Conservation (phyloP, 2,329 filamentous ascomycete species). For the Diaporthe citri region DNA sequence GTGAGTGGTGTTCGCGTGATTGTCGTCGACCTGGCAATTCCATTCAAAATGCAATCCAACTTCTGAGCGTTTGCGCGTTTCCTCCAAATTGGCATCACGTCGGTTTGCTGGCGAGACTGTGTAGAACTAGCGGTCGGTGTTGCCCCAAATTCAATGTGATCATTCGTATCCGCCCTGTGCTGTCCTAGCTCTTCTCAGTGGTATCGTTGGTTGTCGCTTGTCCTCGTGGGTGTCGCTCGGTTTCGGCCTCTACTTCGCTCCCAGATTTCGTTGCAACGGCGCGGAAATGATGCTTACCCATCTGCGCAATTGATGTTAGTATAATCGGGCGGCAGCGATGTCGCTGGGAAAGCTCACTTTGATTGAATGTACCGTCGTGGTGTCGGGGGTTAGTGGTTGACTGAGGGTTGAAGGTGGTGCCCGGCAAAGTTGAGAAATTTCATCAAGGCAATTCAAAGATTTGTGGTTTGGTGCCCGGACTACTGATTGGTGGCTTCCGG, state of each 20-base stretch:
- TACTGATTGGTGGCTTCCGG: conserved; percentile 36
- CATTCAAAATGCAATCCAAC: not conserved
- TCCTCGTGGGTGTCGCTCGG: not conserved
- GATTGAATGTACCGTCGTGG: conserved; percentile 47
- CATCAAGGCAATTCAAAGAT: conserved; percentile 40
- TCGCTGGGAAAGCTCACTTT: conserved; percentile 41
- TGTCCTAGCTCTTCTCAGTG: not conserved
- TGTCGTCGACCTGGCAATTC: not conserved
- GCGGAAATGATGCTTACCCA: conserved; percentile 66
- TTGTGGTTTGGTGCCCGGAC: conserved; percentile 34
- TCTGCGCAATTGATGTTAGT: conserved; percentile 61
- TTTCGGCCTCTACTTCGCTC: conserved; percentile 34
- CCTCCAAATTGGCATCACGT: not conserved
- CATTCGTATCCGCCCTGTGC: not conserved
- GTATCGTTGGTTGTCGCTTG: not conserved
- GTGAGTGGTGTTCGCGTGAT: not conserved
- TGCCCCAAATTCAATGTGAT: not conserved
- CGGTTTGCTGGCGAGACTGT: not conserved
- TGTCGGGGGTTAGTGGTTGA: conserved; percentile 44
- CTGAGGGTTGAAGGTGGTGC: conserved; percentile 20
- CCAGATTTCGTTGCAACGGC: conserved; percentile 21
- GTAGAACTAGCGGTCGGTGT: not conserved
- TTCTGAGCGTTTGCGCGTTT: not conserved
- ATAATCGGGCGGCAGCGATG: conserved; percentile 1
- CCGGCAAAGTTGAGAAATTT: conserved; percentile 37